Base-by-base conservation (phyloP, 768 basidiomycete species). In the Mycena rosella region DNA sequence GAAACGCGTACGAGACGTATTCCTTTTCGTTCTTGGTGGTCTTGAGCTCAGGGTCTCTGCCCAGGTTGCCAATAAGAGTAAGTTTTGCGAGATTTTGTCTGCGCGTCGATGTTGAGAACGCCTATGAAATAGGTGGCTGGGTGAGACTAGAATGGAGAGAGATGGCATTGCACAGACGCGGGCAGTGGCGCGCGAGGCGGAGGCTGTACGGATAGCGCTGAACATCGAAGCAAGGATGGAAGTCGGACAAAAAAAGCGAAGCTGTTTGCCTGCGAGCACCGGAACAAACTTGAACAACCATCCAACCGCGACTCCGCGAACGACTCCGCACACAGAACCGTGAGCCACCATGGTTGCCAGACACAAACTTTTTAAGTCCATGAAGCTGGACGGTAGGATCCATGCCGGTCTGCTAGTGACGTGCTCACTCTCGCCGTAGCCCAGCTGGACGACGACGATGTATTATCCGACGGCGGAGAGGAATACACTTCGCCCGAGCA, bases 281-380 rank as follows among this genome's bases (percentile, higher is more conserved):
- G 32, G 32, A 34, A 34, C 38, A 8, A 38, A 38, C 15, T 38
- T 14, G 42, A 44, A 20, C 42, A 44, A 11, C n/a, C 7, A 20
- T 8, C 42, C 13, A 44, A 44, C 38, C 38, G 15, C 38, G 15
- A 38, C 38, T 17, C 14, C 20, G 17, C 38, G 5, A 15, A 3
- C 42, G 4, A 20, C 13, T 34, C 32, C 32, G 7, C 32, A 34
- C 32, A 34, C 6, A 6, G 13, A 63, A 38, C 22, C 3, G 24
- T 27, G 13, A 29, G 24, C 56, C 67, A 34, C 57, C 27, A 67
- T 60, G 64, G 96, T 98, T 96, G 98, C 97, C 7, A 86, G 98
- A 78, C 98, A 99, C 80, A 90, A 96, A 75, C 87, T 91, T 79
- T 85, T 98, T 70, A 86, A 93, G 69, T 96, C 96, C 80, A 82